Evolutionary conservation across 192 early-diverging fungal species (phyloP).

Genomic region (Coemansia sp.): DNA sequence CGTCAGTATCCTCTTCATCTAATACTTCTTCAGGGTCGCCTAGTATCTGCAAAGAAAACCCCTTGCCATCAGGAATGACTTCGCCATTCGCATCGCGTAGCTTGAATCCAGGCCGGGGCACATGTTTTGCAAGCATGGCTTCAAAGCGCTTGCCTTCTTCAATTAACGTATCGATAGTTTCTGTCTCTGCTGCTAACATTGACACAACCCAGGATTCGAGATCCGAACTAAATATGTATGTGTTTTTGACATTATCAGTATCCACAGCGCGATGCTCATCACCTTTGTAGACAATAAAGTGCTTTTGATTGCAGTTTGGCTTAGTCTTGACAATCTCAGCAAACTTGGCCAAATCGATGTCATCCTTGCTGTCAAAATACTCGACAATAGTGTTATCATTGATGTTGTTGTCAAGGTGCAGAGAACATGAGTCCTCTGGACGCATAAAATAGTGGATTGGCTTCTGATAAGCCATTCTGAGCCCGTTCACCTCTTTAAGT

Average conservation of each 20-base stretch:
- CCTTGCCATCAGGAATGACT: too few species aligned
- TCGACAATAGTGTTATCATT: neutral
- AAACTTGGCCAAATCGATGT: too few species aligned
- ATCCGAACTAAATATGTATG: neutral
- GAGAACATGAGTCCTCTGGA: neutral
- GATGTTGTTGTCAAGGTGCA: neutral
- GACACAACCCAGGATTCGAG: neutral
- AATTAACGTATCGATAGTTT: neutral
- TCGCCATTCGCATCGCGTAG: too few species aligned
- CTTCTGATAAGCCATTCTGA: neutral
- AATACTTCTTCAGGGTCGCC: neutral
- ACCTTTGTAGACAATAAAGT: neutral
- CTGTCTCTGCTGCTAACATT: neutral
- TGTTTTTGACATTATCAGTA: neutral
- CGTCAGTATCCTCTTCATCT: neutral
- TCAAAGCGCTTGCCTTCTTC: neutral
- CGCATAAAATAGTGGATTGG: neutral
- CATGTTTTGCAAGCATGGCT: neutral
- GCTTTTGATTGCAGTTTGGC: neutral
- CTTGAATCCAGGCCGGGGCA: too few species aligned
- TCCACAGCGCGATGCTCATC: too few species aligned
- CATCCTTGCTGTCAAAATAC: neutral
- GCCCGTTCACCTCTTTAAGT: neutral
- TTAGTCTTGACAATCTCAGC: slow-evolving; percentile 4
- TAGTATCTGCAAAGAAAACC: neutral